phyloP scores from a whole-genome alignment of 768 basidiomycete genomes.

The Lactarius evosmus region DNA sequence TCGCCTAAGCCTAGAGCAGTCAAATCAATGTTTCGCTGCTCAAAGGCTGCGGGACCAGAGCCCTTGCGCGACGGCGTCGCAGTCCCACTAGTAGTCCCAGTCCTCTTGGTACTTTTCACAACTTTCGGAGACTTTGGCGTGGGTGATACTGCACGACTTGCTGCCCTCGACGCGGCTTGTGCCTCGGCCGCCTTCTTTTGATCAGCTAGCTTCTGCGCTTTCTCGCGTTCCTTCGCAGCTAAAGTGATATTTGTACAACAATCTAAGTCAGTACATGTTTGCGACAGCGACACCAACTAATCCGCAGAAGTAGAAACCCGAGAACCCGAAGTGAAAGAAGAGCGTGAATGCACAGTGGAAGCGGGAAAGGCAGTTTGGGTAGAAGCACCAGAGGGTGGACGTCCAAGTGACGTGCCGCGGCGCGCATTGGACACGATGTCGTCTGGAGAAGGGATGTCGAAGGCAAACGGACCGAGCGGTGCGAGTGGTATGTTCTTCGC shows the following conservation, averaged over 20 bases:
- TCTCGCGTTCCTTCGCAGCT: conserved; percentile 82
- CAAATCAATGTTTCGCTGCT: conserved; percentile 67
- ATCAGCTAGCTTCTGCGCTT: conserved; percentile 53
- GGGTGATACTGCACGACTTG: conserved; percentile 25
- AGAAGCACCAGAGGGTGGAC: conserved; percentile 29
- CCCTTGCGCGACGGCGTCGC: conserved; percentile 37
- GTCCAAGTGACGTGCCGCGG: conserved; percentile 61
- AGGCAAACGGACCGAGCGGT: conserved; percentile 46
- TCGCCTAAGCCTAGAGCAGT: conserved; percentile 64
- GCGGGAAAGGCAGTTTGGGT: conserved; percentile 23
- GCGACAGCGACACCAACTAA: conserved; percentile 24
- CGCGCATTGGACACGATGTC: conserved; percentile 82
- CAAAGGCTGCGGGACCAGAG: conserved; percentile 42
- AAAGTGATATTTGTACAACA: conserved; percentile 34
- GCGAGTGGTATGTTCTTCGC: conserved; percentile 13
- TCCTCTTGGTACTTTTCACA: conserved; percentile 43
- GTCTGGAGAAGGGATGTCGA: conserved; percentile 88
- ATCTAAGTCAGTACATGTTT: conserved; percentile 37
- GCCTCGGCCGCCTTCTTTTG: conserved; percentile 44
- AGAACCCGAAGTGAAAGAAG: conserved; percentile 35
- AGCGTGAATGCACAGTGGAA: conserved; percentile 30
- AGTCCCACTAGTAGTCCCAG: conserved; percentile 26
- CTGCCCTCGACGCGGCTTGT: conserved; percentile 21
- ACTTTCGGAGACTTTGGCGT: conserved; percentile 20
- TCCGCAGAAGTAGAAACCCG: conserved; percentile 37